Percentiles rank a stretch among this genome's conserved stretches.
Evolutionary conservation across 1,284 basidiomycete genomes (phyloP).

Genomic region (Moesziomyces parantarcticus): DNA sequence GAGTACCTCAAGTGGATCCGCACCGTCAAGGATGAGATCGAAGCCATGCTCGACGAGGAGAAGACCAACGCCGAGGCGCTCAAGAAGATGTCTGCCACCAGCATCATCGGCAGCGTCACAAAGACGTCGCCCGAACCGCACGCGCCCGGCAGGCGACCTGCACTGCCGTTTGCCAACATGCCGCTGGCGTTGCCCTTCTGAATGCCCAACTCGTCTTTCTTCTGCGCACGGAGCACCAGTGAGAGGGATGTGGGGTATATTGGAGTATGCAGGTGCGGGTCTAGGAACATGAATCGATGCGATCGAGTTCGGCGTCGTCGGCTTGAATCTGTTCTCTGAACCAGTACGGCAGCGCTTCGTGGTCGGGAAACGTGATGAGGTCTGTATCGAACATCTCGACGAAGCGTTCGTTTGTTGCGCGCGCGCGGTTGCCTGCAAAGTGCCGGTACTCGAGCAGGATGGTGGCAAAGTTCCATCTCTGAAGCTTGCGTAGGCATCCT

Average conservation of each 20-base stretch:
- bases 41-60: conserved; percentile 31
- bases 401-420: conserved; percentile 63
- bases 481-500: conserved; percentile 62
- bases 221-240: too few relatives aligned
- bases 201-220: neutral
- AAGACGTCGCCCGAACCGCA: neutral
- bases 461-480: conserved; percentile 63
- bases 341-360: conserved; percentile 52
- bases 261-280: neutral
- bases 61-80: conserved; percentile 14
- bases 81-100: conserved; percentile 13
- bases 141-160: neutral
- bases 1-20: conserved; percentile 33
- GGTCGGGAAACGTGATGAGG: conserved; percentile 54
- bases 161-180: conserved; percentile 25
- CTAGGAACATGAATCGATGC: neutral
- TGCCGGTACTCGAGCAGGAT: conserved; percentile 63
- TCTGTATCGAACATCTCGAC: conserved; percentile 67
- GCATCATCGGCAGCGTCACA: neutral
- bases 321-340: conserved; percentile 47
- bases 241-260: conserved; percentile 2
- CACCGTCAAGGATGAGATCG: conserved; percentile 27
- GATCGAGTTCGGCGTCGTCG: conserved; percentile 47
- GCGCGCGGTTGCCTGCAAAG: conserved; percentile 59
- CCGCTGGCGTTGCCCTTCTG: conserved; percentile 23